phyloP scores from a whole-genome alignment of 176 grass and related monocot species.

The Avena sativa region DNA sequence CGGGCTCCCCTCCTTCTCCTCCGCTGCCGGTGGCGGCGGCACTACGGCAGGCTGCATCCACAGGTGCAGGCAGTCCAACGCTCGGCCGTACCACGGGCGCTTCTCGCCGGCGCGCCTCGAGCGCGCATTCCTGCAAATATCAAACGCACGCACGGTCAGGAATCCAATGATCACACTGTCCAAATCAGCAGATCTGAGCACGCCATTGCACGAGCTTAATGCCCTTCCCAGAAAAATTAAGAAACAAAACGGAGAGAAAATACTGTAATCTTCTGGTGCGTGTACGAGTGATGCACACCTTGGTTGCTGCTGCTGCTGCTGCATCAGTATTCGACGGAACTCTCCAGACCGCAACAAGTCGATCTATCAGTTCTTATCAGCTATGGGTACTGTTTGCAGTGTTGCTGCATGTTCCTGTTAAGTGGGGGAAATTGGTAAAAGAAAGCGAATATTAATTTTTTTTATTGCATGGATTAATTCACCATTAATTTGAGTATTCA shows the following conservation, averaged over 20 bases:
- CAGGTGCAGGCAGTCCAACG: conserved; percentile 33
- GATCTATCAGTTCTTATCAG: neutral
- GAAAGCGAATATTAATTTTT: neutral
- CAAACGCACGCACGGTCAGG: conserved; percentile 6
- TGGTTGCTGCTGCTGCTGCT: neutral
- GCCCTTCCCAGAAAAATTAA: neutral
- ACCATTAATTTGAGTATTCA: neutral
- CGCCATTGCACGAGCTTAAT: neutral
- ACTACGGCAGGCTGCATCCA: conserved; percentile 27
- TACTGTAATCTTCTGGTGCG: neutral
- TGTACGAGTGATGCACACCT: conserved; percentile 11
- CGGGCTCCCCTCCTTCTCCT: conserved; percentile 3
- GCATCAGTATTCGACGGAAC: conserved; percentile 7
- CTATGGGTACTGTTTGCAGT: neutral
- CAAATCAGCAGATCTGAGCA: conserved; percentile 18
- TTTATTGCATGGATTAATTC: neutral
- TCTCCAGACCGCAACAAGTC: neutral
- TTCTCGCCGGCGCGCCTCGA: neutral
- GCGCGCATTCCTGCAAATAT: conserved; percentile 26
- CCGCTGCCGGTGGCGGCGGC: neutral
- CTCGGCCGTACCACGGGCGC: conserved; percentile 44
- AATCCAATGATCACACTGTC: neutral
- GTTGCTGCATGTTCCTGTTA: neutral
- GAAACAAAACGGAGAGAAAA: neutral
- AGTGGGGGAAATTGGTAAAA: neutral